Base-by-base conservation (phyloP, 2,329 filamentous ascomycete species). In the Dothidotthia symphoricarpi region DNA sequence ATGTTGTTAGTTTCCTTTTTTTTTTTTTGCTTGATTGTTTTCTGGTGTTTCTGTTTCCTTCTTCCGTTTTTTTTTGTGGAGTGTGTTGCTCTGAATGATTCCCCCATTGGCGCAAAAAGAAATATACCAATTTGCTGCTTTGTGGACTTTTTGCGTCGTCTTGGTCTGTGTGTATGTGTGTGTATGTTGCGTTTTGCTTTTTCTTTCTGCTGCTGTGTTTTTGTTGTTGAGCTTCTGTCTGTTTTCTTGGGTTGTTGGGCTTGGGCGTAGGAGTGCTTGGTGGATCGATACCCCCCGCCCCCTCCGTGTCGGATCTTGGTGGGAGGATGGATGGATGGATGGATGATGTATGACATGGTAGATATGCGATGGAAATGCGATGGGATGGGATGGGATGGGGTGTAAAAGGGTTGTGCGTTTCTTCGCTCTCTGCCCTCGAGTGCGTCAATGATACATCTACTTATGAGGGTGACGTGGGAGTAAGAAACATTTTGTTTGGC, bases 41-140 rank as follows among this genome's bases (percentile, higher is more conserved):
- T 34, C 44, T 56, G 51, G 41, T 34, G 46, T 51, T 49, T 49
- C 28, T 41, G 28, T 51, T 45, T 47, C 32, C 24, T 39, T 32
- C 45, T 39, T 35, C 34, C 34, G 36, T 44, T 45, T 49, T 36
- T 50, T 44, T 34, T 46, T 47, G 39, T 33, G 57, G 59, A 49
- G 51, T 55, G 59, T 46, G 33, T 44, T 40, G 39, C 39, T 34
- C 43, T 52, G 57, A 55, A 64, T 59, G 62, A 65, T 64, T 64
- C 59, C 62, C 61, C 61, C 46, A 22, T 44, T 51, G 63, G 64
- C 61, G 64, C 63, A 58, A 66, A 64, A 59, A 67, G 55, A 66
- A 64, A 66, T 66, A 67, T 67, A 67, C 64, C 64, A 66, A 63
- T 65, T 64, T 66, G 61, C 57, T 61, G 58, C 62, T 62, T 60